Conservation (phyloP, 805 yeast genomes). For the Sugiyamaella valdiviana region DNA sequence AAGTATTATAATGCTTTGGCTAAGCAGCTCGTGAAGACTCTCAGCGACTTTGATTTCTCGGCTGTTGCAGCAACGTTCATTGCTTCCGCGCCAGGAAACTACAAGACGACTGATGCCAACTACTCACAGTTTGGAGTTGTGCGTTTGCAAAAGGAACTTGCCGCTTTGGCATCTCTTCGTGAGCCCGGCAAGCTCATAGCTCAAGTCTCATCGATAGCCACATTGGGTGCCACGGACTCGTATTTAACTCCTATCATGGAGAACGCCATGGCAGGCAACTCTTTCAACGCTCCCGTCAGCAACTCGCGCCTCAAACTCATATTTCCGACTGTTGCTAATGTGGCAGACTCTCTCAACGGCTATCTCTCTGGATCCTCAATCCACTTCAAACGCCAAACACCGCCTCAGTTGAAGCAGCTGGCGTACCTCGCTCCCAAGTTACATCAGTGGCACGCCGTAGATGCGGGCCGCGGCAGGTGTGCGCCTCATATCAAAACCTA, state of each 20-base stretch:
- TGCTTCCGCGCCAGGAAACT: slow-evolving; percentile 31
- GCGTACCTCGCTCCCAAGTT: slow-evolving; percentile 39
- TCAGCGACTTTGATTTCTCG: slow-evolving; percentile 25
- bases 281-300: slow-evolving; percentile 26
- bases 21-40: slow-evolving; percentile 11
- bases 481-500: slow-evolving; percentile 70
- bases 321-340: slow-evolving; percentile 41
- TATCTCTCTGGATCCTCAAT: slow-evolving; percentile 45
- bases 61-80: slow-evolving; percentile 22
- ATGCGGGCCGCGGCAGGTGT: slow-evolving; percentile 30
- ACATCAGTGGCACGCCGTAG: slow-evolving; percentile 39
- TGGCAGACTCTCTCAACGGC: slow-evolving; percentile 40
- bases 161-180: not conserved
- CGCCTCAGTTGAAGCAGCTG: slow-evolving; percentile 34
- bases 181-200: slow-evolving; percentile 12
- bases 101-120: slow-evolving; percentile 6
- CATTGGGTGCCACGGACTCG: slow-evolving; percentile 20
- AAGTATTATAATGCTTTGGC: slow-evolving; percentile 19
- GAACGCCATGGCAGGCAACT: slow-evolving; percentile 9
- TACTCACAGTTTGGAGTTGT: slow-evolving; percentile 21
- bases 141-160: slow-evolving; percentile 15
- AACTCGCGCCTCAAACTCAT: slow-evolving; percentile 34
- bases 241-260: slow-evolving; percentile 18
- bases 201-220: slow-evolving; percentile 29
- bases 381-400: slow-evolving; percentile 37